Percentiles rank a stretch among this genome's conserved stretches.
Conservation (phyloP, 2,329 filamentous ascomycete genomes). For the Scolecobasidium constrictum region DNA sequence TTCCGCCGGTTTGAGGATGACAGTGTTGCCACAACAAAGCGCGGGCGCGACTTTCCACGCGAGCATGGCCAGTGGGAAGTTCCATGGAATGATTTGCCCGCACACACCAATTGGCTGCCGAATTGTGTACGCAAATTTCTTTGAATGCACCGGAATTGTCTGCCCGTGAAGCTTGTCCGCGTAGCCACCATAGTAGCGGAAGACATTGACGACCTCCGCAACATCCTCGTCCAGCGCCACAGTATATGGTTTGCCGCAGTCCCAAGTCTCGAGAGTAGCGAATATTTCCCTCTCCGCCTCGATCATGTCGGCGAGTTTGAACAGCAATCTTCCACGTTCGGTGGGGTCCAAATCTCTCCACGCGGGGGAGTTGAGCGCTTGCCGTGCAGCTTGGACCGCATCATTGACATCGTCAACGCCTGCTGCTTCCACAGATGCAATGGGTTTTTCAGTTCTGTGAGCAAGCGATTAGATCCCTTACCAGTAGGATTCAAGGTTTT, state of each 20-base stretch:
- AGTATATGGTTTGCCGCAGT: conserved; percentile 68
- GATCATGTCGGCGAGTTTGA: conserved; percentile 59
- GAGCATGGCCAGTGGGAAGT: conserved; percentile 67
- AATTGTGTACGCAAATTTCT: conserved; percentile 67
- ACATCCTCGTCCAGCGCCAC: conserved; percentile 57
- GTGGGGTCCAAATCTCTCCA: conserved; percentile 60
- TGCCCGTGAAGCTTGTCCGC: conserved; percentile 71
- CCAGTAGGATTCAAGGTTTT: background rate
- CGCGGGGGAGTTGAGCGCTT: conserved; percentile 53
- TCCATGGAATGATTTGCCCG: conserved; percentile 71
- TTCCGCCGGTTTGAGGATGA: conserved; percentile 47
- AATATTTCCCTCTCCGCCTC: conserved; percentile 52
- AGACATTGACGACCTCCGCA: conserved; percentile 43
- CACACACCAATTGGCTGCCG: conserved; percentile 70
- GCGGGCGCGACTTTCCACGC: conserved; percentile 68
- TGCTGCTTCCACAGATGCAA: conserved; percentile 60
- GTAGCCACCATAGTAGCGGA: conserved; percentile 70
- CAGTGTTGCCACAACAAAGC: conserved; percentile 45
- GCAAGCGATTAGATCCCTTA: background rate
- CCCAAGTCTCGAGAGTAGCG: conserved; percentile 63
- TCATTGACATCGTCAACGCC: conserved; percentile 54
- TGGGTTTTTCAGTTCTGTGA: conserved; percentile 52
- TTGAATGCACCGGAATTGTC: conserved; percentile 59
- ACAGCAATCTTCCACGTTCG: conserved; percentile 57
- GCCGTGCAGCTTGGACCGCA: conserved; percentile 58